Evolutionary conservation across 768 basidiomycete genomes (phyloP), one percentile per base, ranked within the genome.

Genomic region (Kwoniella botswanensis): DNA sequence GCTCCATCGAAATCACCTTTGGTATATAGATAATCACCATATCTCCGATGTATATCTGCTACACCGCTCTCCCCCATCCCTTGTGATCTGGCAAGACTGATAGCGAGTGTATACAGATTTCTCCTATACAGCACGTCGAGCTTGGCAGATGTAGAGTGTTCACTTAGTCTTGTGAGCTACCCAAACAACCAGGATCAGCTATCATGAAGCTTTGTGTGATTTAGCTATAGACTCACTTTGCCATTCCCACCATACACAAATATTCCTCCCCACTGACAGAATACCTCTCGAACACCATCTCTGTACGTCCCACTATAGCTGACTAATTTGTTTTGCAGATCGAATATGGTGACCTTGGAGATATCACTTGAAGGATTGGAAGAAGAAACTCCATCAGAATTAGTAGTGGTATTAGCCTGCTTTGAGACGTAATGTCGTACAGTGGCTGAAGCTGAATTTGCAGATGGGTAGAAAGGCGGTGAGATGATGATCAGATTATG

Each of bases 1-100:
- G 95, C 91, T 5, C 89, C 91, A 71, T 98, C 97, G 76, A 91
- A 96, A 77, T 98, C 94, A 4, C 90, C 91, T 82, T 96, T 97
- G 18, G 86, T 78, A 80, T 99, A 98, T 13, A 98, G 86, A 79
- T 94, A 89, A 78, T 98, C 95, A 1, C 94, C 96, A 78, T 94
- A 96, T 68, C 91, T 90, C 55, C 89, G 86, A 76, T 95, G 92
- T 22, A 98, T 94, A 76, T 97, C 94, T 0, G 93, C 93, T 1
- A 96, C 87, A 42, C 88, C 91, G 0, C 87, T 82, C 22, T 88
- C 87, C 54, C 93, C 91, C 21, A 97, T 85, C 11, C 87, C 87
- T 71, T 93, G 91, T 0, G 91, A 91, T 74, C 90, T 87, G 2
- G 94, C 97, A 12, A 98, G 86, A 68, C 88, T 90, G 43, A 98